phyloP scores from a whole-genome alignment of 257 asterid genomes.

The Solanum bulbocastanum region DNA sequence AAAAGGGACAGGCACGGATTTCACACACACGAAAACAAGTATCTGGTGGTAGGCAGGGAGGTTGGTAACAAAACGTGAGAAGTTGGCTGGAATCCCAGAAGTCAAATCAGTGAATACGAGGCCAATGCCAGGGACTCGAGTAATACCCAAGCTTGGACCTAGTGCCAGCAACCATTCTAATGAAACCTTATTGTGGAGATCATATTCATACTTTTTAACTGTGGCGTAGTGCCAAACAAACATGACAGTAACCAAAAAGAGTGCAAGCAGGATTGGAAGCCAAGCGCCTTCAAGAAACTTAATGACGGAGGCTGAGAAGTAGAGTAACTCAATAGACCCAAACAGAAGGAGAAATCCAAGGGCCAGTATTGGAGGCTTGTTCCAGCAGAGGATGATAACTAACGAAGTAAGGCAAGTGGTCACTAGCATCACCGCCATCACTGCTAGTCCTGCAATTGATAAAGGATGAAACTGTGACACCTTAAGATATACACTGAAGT shows the following conservation, averaged over 20 bases:
- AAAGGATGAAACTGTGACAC: background rate
- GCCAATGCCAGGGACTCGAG: constrained; percentile 92
- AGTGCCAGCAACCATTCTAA: constrained; percentile 82
- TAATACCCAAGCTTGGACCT: constrained; percentile 96
- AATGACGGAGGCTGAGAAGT: constrained; percentile 84
- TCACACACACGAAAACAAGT: constrained; percentile 79
- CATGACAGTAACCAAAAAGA: constrained; percentile 83
- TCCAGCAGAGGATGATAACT: constrained; percentile 89
- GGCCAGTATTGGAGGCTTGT: constrained; percentile 76
- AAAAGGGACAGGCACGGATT: constrained; percentile 81
- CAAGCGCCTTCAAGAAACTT: constrained; percentile 97
- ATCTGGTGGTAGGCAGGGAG: constrained; percentile 93
- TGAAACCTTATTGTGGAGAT: constrained; percentile 92
- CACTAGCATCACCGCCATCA: constrained; percentile 96
- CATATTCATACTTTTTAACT: constrained; percentile 70
- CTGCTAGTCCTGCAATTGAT: constrained; percentile 63
- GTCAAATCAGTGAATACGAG: constrained; percentile 86
- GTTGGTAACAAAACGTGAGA: constrained; percentile 86
- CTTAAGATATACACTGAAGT: background rate
- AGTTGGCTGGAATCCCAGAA: constrained; percentile 91
- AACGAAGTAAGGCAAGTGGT: constrained; percentile 92
- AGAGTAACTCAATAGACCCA: constrained; percentile 76
- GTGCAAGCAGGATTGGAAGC: constrained; percentile 95
- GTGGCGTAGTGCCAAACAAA: constrained; percentile 96
- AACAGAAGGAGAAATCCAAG: constrained; percentile 69